These are phyloP conservation scores for Acmispon strigosus DNA, from an alignment of 306 rosid species.

Conservation along the genomic window DNA sequence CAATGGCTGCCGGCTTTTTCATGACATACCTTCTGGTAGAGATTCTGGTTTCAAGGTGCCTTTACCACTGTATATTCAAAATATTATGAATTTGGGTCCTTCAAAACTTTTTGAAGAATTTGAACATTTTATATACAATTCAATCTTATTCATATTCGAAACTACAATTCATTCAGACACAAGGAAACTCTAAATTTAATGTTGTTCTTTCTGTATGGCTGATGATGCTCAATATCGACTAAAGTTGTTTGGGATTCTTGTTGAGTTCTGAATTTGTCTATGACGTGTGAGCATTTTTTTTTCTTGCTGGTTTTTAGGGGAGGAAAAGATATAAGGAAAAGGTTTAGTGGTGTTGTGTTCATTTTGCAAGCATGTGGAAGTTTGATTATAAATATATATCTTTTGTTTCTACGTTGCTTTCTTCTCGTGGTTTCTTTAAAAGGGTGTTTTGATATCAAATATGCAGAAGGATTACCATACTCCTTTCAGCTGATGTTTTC, in stretches of 20 bases:
- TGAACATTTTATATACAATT: background rate
- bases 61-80: conserved; percentile 6
- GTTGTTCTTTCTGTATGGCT: background rate
- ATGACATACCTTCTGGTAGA: conserved; percentile 76
- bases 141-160: background rate
- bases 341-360: background rate
- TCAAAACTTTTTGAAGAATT: background rate
- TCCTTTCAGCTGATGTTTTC: background rate
- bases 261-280: background rate
- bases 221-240: background rate
- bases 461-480: background rate
- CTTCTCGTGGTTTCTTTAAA: background rate
- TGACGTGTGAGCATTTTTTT: background rate
- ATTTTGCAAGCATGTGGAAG: background rate
- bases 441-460: background rate
- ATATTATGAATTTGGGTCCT: conserved; percentile 1
- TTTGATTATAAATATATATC: background rate
- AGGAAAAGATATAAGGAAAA: background rate
- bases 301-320: background rate
- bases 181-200: background rate
- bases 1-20: conserved; percentile 70
- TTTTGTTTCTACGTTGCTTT: background rate
- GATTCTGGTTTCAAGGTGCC: conserved; percentile 88
- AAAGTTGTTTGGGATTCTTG: background rate
- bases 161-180: conserved; percentile 3